Evolutionary conservation across 1,284 basidiomycete genomes (phyloP), one percentile per base, ranked within the genome.

Genomic region (Chiua sp.): DNA sequence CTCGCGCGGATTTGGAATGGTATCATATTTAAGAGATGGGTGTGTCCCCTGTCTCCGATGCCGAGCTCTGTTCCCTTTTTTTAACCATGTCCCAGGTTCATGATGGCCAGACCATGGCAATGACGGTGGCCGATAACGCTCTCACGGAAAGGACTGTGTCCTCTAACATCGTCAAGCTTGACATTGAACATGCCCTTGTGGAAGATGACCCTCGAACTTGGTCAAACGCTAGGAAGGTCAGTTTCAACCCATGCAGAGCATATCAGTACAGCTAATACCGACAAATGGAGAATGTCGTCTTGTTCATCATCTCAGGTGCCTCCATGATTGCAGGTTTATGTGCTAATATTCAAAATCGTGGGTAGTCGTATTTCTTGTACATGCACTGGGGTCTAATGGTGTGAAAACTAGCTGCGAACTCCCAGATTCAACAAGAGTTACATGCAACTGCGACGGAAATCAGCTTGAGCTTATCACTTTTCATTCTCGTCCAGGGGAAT

Each of bases 141-240:
- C 47, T 47, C 33, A 49, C 39, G 7, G 12, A 23, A 42, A 52
- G 53, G 8, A 50, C 48, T 23, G 10, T n/a, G 35, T 44, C 23
- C 10, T 23, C 58, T 22, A 35, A 13, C 6, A 11, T 16, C 22
- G 53, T 47, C 47, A 62, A 70, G 51, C 61, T 54, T 30, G 88
- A 91, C 68, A 89, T 91, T 53, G 88, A 91, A 68, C 88, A 90
- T 71, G 79, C 81, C 15, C 23, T 28, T 76, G 93, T 95, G 6
- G 77, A 81, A 3, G 84, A 95, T 68, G 94, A 96, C 75, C 94
- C 94, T 4, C 79, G 93, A 46, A 68, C 79, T 59, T 96, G 94
- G 94, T 85, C 86, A 1, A 63, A 72, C 23, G 61, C 78, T 47
- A 85, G 87, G 67, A 96, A 96, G 82, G 87, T 87, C 33, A 20